Evolutionary conservation across 2,329 filamentous ascomycete genomes (phyloP).

Genomic region (Aspergillus sp.): DNA sequence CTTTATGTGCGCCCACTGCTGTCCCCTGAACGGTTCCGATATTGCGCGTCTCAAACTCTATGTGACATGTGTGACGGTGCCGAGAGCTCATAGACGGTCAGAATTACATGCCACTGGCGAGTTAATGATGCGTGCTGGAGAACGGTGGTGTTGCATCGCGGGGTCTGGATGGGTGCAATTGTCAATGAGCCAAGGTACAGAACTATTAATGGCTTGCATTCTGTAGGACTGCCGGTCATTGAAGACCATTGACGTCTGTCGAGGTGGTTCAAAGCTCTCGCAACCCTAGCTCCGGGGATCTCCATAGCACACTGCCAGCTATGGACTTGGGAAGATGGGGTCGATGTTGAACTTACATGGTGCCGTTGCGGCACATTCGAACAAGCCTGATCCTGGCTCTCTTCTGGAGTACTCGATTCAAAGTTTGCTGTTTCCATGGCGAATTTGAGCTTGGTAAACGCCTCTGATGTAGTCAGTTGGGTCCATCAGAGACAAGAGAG

Average conservation of each 20-base stretch:
- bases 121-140: background rate
- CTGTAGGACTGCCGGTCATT: background rate
- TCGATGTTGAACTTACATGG: background rate
- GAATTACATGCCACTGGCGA: background rate
- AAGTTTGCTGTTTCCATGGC: background rate
- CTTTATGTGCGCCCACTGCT: constrained; percentile 4
- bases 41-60: background rate
- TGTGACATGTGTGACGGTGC: constrained; percentile 8
- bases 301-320: background rate
- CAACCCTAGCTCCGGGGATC: background rate
- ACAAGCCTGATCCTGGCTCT: background rate
- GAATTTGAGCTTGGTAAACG: background rate
- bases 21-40: background rate
- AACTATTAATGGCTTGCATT: background rate
- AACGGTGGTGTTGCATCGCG: background rate
- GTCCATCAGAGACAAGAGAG: background rate
- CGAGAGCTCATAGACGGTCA: background rate
- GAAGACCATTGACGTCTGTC: background rate
- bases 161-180: background rate
- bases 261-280: background rate
- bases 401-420: background rate
- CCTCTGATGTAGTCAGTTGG: background rate
- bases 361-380: no score
- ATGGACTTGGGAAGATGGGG: background rate
- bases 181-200: background rate